Conservation (phyloP, 2,329 filamentous ascomycete genomes). For the Tolypocladium paradoxum region DNA sequence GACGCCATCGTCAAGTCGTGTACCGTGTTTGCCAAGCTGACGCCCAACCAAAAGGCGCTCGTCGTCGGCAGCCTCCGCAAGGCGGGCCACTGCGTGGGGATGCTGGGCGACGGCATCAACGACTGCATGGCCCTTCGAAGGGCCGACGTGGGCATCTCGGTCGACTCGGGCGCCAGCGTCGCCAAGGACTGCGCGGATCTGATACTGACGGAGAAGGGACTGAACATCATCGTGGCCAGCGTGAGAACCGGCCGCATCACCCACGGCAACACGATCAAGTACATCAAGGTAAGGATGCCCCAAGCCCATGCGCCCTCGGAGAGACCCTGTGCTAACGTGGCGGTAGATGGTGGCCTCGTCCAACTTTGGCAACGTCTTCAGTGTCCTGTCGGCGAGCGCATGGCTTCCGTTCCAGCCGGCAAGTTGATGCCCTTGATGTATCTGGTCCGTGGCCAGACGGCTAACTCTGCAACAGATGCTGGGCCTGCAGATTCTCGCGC, state of each 20-base stretch:
- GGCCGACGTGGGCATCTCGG: constrained; percentile 18
- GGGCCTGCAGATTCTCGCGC: constrained; percentile 14
- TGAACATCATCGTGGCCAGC: constrained; percentile 14
- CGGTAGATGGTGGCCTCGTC: constrained; percentile 17
- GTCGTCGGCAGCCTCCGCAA: constrained; percentile 12
- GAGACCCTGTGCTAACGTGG: not conserved
- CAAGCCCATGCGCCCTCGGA: not conserved
- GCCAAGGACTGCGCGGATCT: constrained; percentile 19
- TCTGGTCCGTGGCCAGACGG: too few species aligned
- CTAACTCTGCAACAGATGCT: constrained; percentile 9
- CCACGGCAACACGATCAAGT: constrained; percentile 18
- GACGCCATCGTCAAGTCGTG: constrained; percentile 12
- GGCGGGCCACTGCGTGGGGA: constrained; percentile 15
- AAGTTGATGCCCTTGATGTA: not conserved
- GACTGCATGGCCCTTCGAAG: constrained; percentile 17
- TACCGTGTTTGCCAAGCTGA: constrained; percentile 18
- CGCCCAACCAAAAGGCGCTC: constrained; percentile 14
- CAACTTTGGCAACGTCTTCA: constrained; percentile 20
- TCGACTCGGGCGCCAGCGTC: constrained; percentile 16
- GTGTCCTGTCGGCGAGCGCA: constrained; percentile 14
- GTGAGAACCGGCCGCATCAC: constrained; percentile 14
- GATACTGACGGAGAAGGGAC: constrained; percentile 18
- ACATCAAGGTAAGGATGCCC: constrained; percentile 11
- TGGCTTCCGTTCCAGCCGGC: constrained; percentile 16
- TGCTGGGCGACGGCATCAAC: constrained; percentile 19